These are phyloP conservation scores for Pythium catenulatum DNA, from an alignment of 352 stramenopile species.

Conservation along the genomic window DNA sequence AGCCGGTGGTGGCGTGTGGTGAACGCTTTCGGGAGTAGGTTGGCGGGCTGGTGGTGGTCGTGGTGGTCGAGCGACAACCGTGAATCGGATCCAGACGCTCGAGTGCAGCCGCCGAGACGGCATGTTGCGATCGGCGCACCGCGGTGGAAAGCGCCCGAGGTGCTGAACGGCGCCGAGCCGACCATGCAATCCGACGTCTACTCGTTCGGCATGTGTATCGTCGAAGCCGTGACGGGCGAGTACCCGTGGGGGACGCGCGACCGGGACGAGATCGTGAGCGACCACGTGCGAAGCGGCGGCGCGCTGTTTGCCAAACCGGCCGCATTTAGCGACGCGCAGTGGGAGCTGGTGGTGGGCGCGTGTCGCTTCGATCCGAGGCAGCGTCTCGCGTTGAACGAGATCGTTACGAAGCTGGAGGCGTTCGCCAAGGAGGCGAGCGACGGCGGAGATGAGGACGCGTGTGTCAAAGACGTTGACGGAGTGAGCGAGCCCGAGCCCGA, in stretches of 20 bases:
- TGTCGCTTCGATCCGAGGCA: background rate
- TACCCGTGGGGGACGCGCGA: background rate
- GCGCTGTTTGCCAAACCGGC: background rate
- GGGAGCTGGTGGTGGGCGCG: background rate
- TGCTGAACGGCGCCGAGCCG: slow-evolving; percentile 52
- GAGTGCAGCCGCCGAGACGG: no score
- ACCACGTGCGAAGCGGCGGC: background rate
- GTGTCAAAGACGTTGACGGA: no score
- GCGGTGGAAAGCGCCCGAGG: slow-evolving; percentile 56
- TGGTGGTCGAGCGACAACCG: no score
- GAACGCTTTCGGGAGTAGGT: no score
- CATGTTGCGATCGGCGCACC: no score
- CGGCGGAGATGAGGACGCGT: no score
- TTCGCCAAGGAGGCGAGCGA: background rate
- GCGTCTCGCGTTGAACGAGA: background rate
- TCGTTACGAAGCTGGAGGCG: background rate
- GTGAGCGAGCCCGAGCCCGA: no score
- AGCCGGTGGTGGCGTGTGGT: no score
- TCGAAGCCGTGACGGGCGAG: slow-evolving; percentile 44
- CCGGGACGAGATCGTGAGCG: background rate
- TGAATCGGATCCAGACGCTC: no score
- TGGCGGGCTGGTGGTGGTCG: no score
- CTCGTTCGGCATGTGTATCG: slow-evolving; percentile 66
- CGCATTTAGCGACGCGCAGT: background rate
- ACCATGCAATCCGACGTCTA: slow-evolving; percentile 57